Conservation (phyloP, 106 monocot genomes). For the Narthecium ossifragum region DNA sequence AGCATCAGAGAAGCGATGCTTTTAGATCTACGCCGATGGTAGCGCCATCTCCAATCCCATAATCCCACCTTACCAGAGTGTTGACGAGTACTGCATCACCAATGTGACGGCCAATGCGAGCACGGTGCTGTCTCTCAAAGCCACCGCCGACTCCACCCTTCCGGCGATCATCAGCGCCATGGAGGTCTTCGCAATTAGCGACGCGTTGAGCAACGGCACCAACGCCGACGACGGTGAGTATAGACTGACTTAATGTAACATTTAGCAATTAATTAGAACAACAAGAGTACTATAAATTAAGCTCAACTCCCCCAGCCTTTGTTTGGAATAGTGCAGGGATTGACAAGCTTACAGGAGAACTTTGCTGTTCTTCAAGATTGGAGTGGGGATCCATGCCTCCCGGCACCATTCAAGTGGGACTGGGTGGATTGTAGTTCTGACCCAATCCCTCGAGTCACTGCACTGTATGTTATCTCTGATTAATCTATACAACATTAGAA, state of each 20-base stretch:
- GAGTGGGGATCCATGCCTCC: constrained; percentile 21
- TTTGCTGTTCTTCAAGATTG: background rate
- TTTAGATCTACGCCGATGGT: too few relatives aligned
- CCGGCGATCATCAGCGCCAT: constrained; percentile 15
- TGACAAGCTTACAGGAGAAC: background rate
- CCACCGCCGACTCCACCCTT: constrained; percentile 3
- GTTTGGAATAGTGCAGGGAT: background rate
- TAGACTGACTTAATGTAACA: background rate
- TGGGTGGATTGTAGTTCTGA: constrained; percentile 7
- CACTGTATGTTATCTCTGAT: background rate
- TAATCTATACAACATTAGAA: background rate
- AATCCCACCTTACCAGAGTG: too few relatives aligned
- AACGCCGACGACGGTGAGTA: constrained; percentile 6
- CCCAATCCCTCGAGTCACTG: constrained; percentile 5
- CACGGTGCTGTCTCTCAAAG: background rate
- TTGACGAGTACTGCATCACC: too few relatives aligned
- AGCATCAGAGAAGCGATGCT: too few relatives aligned
- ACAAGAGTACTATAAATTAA: background rate
- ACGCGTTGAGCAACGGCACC: background rate
- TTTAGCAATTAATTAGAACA: background rate
- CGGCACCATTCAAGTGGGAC: constrained; percentile 5
- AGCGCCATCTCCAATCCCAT: too few relatives aligned
- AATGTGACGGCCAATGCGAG: too few relatives aligned
- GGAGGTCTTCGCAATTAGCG: constrained; percentile 5
- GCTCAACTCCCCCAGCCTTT: background rate